Evolutionary conservation across 106 monocot species (phyloP).

Genomic region (Hemerocallis citrina): DNA sequence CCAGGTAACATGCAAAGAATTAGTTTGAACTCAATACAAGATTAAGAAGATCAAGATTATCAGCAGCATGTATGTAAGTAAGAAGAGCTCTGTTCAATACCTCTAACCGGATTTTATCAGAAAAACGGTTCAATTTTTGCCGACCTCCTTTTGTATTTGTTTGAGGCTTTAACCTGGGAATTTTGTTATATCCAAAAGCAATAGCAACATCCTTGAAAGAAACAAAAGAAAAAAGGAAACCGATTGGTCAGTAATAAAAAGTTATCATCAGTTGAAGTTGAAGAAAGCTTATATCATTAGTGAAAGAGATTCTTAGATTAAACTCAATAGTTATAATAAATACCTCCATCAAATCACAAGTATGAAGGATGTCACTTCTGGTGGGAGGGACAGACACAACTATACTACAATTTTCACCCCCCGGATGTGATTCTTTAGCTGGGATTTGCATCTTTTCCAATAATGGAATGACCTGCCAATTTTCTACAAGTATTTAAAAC

Average conservation of each 20-base stretch:
- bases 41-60: neutral
- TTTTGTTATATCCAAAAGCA: constrained; percentile 86
- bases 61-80: too few species aligned
- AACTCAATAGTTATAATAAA: neutral
- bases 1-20: neutral
- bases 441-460: constrained; percentile 90
- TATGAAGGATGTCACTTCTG: constrained; percentile 93
- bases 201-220: constrained; percentile 75
- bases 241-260: neutral
- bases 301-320: neutral
- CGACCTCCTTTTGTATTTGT: constrained; percentile 49
- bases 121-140: constrained; percentile 67
- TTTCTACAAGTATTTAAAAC: neutral
- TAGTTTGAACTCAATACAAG: neutral
- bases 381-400: constrained; percentile 76
- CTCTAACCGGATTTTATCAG: constrained; percentile 70
- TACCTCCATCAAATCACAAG: constrained; percentile 90
- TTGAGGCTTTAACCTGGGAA: constrained; percentile 65
- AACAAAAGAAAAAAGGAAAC: constrained; percentile 1
- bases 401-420: constrained; percentile 27
- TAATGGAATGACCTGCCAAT: constrained; percentile 53
- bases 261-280: neutral
- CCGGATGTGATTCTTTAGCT: constrained; percentile 32
- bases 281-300: neutral
- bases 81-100: constrained; percentile 21